Percentiles rank a stretch among this genome's conserved stretches.
Conservation (phyloP, 257 asterid species). For the Primulina eburnea region DNA sequence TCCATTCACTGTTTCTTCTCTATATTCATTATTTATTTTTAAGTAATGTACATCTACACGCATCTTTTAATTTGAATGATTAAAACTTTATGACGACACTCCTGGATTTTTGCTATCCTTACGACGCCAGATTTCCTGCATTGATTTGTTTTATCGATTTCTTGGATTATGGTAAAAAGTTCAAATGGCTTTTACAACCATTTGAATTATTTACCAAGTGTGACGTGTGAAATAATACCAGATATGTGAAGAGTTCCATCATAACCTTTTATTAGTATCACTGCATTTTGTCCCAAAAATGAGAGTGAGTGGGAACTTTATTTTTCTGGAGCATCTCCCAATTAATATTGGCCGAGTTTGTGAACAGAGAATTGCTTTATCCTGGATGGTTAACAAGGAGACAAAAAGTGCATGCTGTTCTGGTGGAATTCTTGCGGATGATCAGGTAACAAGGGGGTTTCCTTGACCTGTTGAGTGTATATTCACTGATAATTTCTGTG, state of each 20-base stretch:
- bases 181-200: not conserved
- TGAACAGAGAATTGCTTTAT: constrained; percentile 82
- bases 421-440: constrained; percentile 99
- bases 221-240: not conserved
- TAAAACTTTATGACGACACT: not conserved
- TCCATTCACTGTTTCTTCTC: not conserved
- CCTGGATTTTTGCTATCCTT: not conserved
- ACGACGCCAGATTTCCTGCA: not conserved
- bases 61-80: not conserved
- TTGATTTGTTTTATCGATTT: not conserved
- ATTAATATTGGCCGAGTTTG: constrained; percentile 28
- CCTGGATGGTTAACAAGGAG: constrained; percentile 98
- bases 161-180: not conserved
- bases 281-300: not conserved
- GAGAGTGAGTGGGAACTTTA: not conserved
- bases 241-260: not conserved
- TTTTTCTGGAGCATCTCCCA: not conserved
- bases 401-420: constrained; percentile 74
- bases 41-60: not conserved
- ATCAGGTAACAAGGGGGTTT: constrained; percentile 59
- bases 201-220: not conserved
- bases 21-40: not conserved
- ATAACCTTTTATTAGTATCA: not conserved
- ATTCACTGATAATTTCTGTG: constrained; percentile 13
- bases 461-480: constrained; percentile 15